Evolutionary conservation across 2,329 filamentous ascomycete genomes (phyloP), one percentile per base, ranked within the genome.

Genomic region (Venturia carpophila): DNA sequence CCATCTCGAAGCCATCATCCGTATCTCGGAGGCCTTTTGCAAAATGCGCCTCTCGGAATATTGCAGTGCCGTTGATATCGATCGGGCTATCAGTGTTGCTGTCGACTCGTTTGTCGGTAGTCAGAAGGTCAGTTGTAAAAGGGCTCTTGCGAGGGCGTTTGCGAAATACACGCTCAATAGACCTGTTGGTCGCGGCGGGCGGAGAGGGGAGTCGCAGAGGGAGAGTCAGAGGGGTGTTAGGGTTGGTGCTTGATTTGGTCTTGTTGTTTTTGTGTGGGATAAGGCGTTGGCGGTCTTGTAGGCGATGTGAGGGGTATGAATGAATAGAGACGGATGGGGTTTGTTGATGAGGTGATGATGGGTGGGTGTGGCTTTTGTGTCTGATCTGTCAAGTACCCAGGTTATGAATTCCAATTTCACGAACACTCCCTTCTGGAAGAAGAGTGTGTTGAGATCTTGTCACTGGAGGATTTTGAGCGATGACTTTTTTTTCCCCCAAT

Each of bases 41-140:
- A 93, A 96, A 73, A 99, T 99, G 94, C 89, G 94, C 17, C 82
- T 99, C n/a, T 94, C 90, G 0, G 94, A 99, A 70, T 97, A 96
- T 80, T 96, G 93, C 77, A 88, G 89, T 6, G 79, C 89, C 1
- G 85, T 89, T 67, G 94, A 99, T 73, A 96, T 99, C 71, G 94
- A 99, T 77, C 91, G 94, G 55, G 94, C 94, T 66, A 99, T 99
- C 72, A 91, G 92, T 17, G 94, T 99, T 7, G 96, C 94, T 0
- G 91, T 99, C 2, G 92, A 97, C 69, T 95, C 90, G 65, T 99
- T 99, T 73, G 91, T 99, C 55, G 91, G 90, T 67, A 95, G 90
- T 71, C 94, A 99, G 76, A 99, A 99, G 80, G 86, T 97, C 71
- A 96, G 91, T 79, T 94, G 91, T 79, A 99, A 97, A 84, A 97